A percentile compares a stretch with the other conserved stretches of the same genome.
Evolutionary conservation across 2,329 filamentous ascomycete genomes (phyloP).

Genomic region (Macrophomina pseudophaseolina): DNA sequence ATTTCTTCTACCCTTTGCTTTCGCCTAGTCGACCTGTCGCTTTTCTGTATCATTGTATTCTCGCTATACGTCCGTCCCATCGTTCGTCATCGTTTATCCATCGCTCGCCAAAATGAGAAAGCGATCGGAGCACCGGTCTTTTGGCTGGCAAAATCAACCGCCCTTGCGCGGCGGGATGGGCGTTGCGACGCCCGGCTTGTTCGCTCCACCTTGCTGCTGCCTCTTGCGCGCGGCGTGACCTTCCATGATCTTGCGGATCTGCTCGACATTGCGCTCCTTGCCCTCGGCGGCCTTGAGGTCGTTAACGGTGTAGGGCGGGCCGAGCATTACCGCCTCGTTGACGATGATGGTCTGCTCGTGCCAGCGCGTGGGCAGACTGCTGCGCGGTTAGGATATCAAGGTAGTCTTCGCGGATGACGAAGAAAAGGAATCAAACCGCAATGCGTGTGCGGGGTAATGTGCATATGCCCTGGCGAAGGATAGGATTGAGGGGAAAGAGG

Average conservation of each 20-base stretch:
- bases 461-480: neutral
- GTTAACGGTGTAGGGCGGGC: constrained; percentile 62
- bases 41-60: neutral
- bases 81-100: neutral
- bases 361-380: constrained; percentile 62
- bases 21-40: neutral
- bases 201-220: constrained; percentile 27
- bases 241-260: constrained; percentile 54
- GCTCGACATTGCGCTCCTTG: constrained; percentile 48
- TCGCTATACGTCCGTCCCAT: neutral
- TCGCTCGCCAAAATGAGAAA: neutral
- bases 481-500: neutral
- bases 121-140: neutral
- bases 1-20: neutral
- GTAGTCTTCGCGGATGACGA: no score
- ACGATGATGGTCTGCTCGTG: constrained; percentile 64
- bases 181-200: constrained; percentile 29
- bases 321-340: constrained; percentile 64
- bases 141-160: constrained; percentile 25
- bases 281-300: constrained; percentile 55
- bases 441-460: neutral
- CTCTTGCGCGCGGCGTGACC: constrained; percentile 52
- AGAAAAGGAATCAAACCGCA: neutral
- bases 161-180: constrained; percentile 33
- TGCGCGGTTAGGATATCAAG: constrained; percentile 6